Evolutionary conservation across 2,329 filamentous ascomycete species (phyloP).

Genomic region (Colletotrichum trifolii): DNA sequence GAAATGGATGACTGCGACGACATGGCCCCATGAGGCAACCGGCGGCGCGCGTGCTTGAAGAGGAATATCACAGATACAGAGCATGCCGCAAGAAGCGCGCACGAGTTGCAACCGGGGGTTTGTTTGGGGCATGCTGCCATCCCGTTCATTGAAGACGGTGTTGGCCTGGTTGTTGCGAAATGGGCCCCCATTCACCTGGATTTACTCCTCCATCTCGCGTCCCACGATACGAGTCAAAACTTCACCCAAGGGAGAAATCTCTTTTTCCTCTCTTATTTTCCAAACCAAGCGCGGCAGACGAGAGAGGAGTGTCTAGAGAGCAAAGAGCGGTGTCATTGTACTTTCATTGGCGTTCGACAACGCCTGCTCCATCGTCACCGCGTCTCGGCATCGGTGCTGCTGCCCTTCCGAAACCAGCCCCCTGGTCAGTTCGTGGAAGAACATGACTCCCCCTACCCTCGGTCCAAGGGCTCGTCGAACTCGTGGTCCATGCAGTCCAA

Average conservation of each 20-base stretch:
- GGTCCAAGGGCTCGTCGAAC: no score
- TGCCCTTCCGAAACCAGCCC: neutral
- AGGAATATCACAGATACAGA: constrained; percentile 1
- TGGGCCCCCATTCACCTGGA: neutral
- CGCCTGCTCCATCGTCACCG: no score
- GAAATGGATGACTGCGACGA: no score
- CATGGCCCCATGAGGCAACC: no score
- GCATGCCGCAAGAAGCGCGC: constrained; percentile 30
- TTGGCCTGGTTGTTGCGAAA: neutral
- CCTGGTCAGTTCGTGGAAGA: neutral
- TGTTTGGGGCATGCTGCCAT: neutral
- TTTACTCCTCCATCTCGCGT: neutral
- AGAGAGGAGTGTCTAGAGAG: neutral
- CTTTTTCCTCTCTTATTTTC: no score
- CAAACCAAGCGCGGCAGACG: constrained; percentile 10
- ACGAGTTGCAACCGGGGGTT: neutral
- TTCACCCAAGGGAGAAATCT: neutral
- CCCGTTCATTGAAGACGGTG: neutral
- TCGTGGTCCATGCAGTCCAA: no score
- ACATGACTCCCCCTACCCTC: neutral
- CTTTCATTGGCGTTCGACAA: constrained; percentile 17
- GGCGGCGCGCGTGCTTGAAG: no score
- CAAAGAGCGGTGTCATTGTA: constrained; percentile 25
- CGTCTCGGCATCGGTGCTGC: no score
- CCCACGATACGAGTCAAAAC: neutral